These are phyloP conservation scores for Phytopythium litorale DNA, from an alignment of 352 stramenopile genomes.

Conservation along the genomic window DNA sequence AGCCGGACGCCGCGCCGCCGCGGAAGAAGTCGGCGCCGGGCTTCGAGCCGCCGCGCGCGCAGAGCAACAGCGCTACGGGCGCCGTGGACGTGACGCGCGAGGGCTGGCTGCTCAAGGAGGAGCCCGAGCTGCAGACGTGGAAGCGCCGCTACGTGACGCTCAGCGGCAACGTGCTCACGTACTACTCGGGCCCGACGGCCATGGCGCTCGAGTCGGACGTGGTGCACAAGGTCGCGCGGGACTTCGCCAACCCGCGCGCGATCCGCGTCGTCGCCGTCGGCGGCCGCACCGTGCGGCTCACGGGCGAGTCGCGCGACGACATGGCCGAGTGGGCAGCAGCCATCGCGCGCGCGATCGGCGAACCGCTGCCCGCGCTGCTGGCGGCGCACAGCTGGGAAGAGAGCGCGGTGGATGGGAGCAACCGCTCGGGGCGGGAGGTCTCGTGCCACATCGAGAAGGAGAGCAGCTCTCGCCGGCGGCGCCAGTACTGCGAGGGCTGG, in stretches of 20 bases:
- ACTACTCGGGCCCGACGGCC: constrained; percentile 31
- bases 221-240: constrained; percentile 20
- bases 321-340: constrained; percentile 26
- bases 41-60: neutral
- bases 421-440: constrained; percentile 10
- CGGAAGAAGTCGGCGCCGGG: constrained; percentile 5
- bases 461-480: constrained; percentile 14
- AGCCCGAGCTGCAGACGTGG: constrained; percentile 26
- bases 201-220: constrained; percentile 24
- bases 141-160: constrained; percentile 57
- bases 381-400: neutral
- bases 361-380: constrained; percentile 10
- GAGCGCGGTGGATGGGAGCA: constrained; percentile 8
- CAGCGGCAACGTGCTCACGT: constrained; percentile 41
- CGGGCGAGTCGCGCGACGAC: constrained; percentile 25
- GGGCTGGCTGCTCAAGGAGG: constrained; percentile 44
- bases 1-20: neutral
- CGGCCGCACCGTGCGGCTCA: constrained; percentile 12
- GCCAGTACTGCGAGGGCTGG: constrained; percentile 47
- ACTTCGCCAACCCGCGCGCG: constrained; percentile 17
- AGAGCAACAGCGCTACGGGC: neutral
- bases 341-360: constrained; percentile 17
- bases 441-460: constrained; percentile 3
- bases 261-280: constrained; percentile 12
- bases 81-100: neutral